Base-by-base conservation (phyloP, 2,329 filamentous ascomycete species). In the Diaporthe citri region DNA sequence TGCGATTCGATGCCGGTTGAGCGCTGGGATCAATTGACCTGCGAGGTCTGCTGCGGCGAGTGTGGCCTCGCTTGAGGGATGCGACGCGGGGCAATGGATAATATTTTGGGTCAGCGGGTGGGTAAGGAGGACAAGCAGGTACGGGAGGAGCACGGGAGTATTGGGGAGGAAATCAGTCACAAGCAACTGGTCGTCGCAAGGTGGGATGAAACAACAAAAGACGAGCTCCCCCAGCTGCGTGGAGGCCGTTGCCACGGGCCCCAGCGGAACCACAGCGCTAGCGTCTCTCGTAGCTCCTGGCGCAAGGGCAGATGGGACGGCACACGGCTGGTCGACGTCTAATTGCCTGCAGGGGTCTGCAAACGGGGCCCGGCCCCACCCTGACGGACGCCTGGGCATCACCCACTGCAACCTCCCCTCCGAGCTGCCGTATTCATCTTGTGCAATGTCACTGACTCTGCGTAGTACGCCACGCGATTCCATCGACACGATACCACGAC, bases 171-270 rank as follows among this genome's bases (percentile, higher is more conserved):
- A 34, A 48, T 48, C 60, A 28, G 60, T 64, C 39, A 64, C 60
- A 64, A 46, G 39, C 60, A 64, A 64, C 39, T 22, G 6, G 46
- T 36, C 9, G 64, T 69, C 64, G 64, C 64, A 67, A 67, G 46
- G 64, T 67, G 64, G 64, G 48, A 69, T 69, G 64, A 69, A 69
- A 69, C 64, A 69, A 69, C 64, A 69, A 69, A 55, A 69, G 64
- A 55, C 34, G 64, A 69, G 64, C 64, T 69, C 48, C 31, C 39
- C 22, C 20, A 67, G 64, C 62, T 36, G 62, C 62, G 36, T 15
- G 43, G 46, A 67, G 43, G 64, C 64, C 64, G 64, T 69, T 69
- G 64, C 64, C 64, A 69, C 34, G 64, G 64, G 34, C 48, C 64
- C 64, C 64, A 41, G 64, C 64, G 64, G 64, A 52, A 69, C 64